Conservation (phyloP, 345 rosid species). For the Viola odorata region DNA sequence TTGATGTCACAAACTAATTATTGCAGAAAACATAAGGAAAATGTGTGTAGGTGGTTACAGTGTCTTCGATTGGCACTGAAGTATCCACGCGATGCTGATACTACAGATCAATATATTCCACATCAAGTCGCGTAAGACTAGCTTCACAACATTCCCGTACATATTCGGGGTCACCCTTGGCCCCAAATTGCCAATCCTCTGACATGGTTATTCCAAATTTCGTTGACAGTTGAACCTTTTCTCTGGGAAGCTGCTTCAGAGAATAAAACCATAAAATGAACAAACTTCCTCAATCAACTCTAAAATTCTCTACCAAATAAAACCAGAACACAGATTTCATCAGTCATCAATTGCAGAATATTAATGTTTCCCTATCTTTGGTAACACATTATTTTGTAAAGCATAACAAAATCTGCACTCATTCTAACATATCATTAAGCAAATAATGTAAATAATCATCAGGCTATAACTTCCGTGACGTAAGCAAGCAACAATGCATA, state of each 20-base stretch:
- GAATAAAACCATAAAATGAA: constrained; percentile 19
- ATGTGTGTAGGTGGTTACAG: constrained; percentile 19
- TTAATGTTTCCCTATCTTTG: too few relatives aligned
- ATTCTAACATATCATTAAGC: too few relatives aligned
- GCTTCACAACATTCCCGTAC: constrained; percentile 50
- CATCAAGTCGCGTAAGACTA: constrained; percentile 40
- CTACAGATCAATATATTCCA: constrained; percentile 51
- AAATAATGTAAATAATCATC: too few relatives aligned
- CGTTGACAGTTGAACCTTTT: constrained; percentile 44
- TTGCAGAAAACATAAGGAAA: not conserved
- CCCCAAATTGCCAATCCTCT: constrained; percentile 16
- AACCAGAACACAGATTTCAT: not conserved
- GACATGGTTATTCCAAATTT: constrained; percentile 32
- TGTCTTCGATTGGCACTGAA: constrained; percentile 48
- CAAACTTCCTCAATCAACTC: not conserved
- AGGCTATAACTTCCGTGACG: too few relatives aligned
- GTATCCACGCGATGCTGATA: constrained; percentile 52
- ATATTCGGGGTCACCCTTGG: constrained; percentile 39
- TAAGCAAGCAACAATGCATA: too few relatives aligned
- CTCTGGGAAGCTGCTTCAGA: constrained; percentile 47
- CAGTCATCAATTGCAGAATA: too few relatives aligned
- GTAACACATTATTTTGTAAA: too few relatives aligned
- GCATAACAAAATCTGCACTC: too few relatives aligned
- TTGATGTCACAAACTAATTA: not conserved
- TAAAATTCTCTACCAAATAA: not conserved